Percentiles rank a stretch among this genome's conserved stretches.
These are phyloP conservation scores for Xylariomycetidae sp. DNA, from an alignment of 2,329 filamentous ascomycete species.

Conservation along the genomic window DNA sequence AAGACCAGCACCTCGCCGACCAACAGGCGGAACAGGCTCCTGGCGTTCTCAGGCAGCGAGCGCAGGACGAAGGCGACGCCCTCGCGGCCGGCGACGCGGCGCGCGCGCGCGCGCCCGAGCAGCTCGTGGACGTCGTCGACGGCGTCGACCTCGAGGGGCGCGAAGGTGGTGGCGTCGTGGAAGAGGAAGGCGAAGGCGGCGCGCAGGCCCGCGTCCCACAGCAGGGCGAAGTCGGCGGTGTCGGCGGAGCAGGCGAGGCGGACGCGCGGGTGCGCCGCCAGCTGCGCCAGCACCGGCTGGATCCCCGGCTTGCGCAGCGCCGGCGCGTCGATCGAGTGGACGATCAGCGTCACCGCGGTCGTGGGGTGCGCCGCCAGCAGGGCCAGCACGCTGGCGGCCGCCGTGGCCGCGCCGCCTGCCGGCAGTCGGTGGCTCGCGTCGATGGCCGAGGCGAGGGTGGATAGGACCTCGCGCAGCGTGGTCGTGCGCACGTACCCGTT, in stretches of 20 bases:
- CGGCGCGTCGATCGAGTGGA: slow-evolving; percentile 82
- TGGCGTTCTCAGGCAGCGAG: slow-evolving; percentile 86
- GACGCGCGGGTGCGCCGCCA: slow-evolving; percentile 68
- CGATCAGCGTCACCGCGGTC: slow-evolving; percentile 57
- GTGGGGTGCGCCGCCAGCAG: slow-evolving; percentile 47
- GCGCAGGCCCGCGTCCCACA: slow-evolving; percentile 86
- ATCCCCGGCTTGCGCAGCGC: slow-evolving; percentile 64
- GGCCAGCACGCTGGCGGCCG: slow-evolving; percentile 60
- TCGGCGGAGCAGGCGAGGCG: slow-evolving; percentile 76
- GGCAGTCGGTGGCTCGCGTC: slow-evolving; percentile 41
- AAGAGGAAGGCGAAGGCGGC: slow-evolving; percentile 81
- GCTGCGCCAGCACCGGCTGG: slow-evolving; percentile 68
- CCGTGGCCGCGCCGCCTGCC: slow-evolving; percentile 59
- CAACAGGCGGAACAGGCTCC: slow-evolving; percentile 77
- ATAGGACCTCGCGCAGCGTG: slow-evolving; percentile 63
- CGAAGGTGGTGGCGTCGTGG: slow-evolving; percentile 91
- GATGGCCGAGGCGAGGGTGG: slow-evolving; percentile 61
- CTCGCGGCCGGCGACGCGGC: slow-evolving; percentile 79
- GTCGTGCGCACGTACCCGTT: slow-evolving; percentile 74
- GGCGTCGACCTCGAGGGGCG: slow-evolving; percentile 64
- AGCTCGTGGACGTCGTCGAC: slow-evolving; percentile 88
- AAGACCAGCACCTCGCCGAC: slow-evolving; percentile 76
- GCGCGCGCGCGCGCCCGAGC: slow-evolving; percentile 72
- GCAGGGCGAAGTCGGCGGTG: slow-evolving; percentile 76
- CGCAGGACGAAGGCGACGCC: slow-evolving; percentile 88